phyloP scores from a whole-genome alignment of 2,329 filamentous ascomycete species.

The Ampelomyces quisqualis region DNA sequence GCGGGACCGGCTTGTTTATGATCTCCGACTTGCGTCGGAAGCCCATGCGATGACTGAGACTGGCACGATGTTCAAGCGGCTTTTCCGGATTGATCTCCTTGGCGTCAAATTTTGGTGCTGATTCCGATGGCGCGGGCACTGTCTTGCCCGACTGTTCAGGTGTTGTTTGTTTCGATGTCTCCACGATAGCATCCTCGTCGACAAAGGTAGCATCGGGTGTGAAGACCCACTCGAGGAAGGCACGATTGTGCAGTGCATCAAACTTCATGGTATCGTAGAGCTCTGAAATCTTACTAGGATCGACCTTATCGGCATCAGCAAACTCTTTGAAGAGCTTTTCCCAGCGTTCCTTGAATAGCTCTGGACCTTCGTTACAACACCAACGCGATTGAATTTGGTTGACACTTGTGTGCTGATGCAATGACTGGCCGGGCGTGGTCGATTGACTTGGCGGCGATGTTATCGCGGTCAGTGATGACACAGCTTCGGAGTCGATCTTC shows the following conservation, averaged over 20 bases:
- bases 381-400: conserved; percentile 77
- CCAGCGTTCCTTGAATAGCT: conserved; percentile 94
- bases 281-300: conserved; percentile 97
- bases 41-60: conserved; percentile 51
- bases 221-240: conserved; percentile 97
- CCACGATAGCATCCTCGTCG: conserved; percentile 56
- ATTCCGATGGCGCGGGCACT: conserved; percentile 36
- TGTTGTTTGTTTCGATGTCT: conserved; percentile 36
- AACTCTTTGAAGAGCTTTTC: conserved; percentile 98
- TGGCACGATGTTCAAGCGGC: conserved; percentile 32
- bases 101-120: conserved; percentile 24
- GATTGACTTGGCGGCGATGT: conserved; percentile 25
- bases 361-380: conserved; percentile 94
- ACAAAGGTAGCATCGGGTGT: conserved; percentile 79
- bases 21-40: conserved; percentile 55
- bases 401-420: conserved; percentile 36
- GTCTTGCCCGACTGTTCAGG: conserved; percentile 27
- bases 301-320: conserved; percentile 94
- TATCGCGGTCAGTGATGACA: conserved; percentile 59
- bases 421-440: conserved; percentile 45
- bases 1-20: conserved; percentile 22
- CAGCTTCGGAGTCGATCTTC: conserved; percentile 68
- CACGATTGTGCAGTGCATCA: conserved; percentile 92
- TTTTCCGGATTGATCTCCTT: conserved; percentile 46
- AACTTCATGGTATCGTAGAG: conserved; percentile 99